Conservation (phyloP, 495 filamentous ascomycete genomes). For the Thermothielavioides terrestris region DNA sequence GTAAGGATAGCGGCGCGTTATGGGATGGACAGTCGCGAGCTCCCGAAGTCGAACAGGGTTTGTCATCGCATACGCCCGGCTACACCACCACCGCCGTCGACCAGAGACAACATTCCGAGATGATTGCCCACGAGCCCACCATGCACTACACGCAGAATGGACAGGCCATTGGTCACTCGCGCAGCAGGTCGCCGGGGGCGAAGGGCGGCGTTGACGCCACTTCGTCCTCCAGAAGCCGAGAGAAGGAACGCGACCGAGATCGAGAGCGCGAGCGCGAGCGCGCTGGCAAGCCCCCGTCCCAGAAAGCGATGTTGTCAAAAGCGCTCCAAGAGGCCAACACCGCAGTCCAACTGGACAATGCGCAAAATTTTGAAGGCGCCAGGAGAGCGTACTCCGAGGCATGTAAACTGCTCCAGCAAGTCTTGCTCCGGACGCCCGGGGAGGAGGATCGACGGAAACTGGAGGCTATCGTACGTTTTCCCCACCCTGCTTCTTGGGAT, state of each 20-base stretch:
- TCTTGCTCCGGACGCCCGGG: constrained; percentile 72
- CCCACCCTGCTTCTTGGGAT: neutral
- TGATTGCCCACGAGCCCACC: constrained; percentile 5
- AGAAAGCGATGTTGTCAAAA: constrained; percentile 88
- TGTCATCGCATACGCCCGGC: constrained; percentile 9
- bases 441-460: constrained; percentile 82
- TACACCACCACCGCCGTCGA: too few relatives aligned
- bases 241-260: constrained; percentile 15
- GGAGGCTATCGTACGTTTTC: constrained; percentile 71
- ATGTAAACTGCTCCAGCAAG: constrained; percentile 71
- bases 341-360: constrained; percentile 89
- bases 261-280: constrained; percentile 5
- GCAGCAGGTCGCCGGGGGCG: constrained; percentile 38
- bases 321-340: constrained; percentile 92
- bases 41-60: constrained; percentile 13
- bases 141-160: constrained; percentile 31
- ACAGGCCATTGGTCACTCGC: constrained; percentile 36
- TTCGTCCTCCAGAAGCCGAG: constrained; percentile 25
- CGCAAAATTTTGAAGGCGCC: constrained; percentile 86
- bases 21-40: constrained; percentile 21
- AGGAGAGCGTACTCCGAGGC: constrained; percentile 88
- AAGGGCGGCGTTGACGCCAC: constrained; percentile 36
- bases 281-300: constrained; percentile 44
- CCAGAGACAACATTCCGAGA: constrained; percentile 8
- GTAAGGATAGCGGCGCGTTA: constrained; percentile 10